phyloP scores from a whole-genome alignment of 2,329 filamentous ascomycete genomes.

The Arthroderma sp. region DNA sequence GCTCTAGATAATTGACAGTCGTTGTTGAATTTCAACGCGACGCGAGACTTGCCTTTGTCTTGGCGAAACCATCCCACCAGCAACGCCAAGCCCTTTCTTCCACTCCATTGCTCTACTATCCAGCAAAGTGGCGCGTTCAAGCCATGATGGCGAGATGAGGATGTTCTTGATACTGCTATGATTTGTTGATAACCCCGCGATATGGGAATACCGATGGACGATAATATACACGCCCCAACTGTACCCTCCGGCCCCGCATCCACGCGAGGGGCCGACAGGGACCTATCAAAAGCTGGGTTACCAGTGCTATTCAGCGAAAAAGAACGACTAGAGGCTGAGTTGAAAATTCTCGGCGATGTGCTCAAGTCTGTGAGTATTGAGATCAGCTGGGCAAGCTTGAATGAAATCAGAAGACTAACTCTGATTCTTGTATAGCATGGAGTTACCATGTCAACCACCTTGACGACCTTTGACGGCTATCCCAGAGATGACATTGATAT shows the following conservation, averaged over 20 bases:
- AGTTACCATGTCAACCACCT: constrained; percentile 78
- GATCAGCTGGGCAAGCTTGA: neutral
- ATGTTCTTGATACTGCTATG: constrained; percentile 7
- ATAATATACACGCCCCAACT: constrained; percentile 52
- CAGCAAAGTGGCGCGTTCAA: neutral
- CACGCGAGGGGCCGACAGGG: constrained; percentile 42
- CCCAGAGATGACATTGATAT: constrained; percentile 90
- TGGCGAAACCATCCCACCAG: neutral
- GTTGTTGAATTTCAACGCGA: too few relatives aligned
- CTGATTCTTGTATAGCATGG: constrained; percentile 52
- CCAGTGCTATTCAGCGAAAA: constrained; percentile 73
- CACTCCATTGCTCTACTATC: neutral
- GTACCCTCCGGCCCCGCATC: constrained; percentile 67
- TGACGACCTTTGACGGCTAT: constrained; percentile 82
- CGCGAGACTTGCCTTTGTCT: too few relatives aligned
- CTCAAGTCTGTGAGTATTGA: constrained; percentile 64
- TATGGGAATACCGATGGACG: constrained; percentile 50
- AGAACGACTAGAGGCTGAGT: constrained; percentile 69
- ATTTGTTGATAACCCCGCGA: constrained; percentile 6
- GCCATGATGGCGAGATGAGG: neutral
- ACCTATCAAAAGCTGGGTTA: constrained; percentile 55
- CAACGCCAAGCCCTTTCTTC: neutral
- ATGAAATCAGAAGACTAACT: too few relatives aligned
- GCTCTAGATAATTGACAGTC: too few relatives aligned
- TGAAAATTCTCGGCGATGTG: constrained; percentile 70